phyloP scores from a whole-genome alignment of 768 basidiomycete genomes.

The Phylloporus sp. region DNA sequence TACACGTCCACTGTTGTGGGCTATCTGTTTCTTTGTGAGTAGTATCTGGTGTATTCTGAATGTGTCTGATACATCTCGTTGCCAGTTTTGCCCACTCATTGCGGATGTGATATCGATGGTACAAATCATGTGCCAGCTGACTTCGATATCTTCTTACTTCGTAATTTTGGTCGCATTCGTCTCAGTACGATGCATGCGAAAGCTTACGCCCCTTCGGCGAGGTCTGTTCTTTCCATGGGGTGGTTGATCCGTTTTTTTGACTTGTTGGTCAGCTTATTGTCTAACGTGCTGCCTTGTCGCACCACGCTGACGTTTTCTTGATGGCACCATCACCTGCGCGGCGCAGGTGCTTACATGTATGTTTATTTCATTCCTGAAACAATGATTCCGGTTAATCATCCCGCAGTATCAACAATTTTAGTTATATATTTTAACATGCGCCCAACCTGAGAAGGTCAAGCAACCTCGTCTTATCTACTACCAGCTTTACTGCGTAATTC shows the following conservation, averaged over 20 bases:
- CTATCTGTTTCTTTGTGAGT: constrained; percentile 22
- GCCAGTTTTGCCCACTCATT: constrained; percentile 21
- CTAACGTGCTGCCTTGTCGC: neutral
- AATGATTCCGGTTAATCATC: neutral
- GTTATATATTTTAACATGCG: neutral
- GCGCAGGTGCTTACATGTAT: neutral
- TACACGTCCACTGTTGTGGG: constrained; percentile 11
- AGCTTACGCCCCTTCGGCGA: constrained; percentile 1
- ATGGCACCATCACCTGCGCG: neutral
- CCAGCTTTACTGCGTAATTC: neutral
- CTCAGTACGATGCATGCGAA: neutral
- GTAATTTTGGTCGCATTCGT: constrained; percentile 8
- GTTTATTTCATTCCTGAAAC: neutral
- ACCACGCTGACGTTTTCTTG: neutral
- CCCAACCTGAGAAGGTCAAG: neutral
- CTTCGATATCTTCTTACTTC: constrained; percentile 13
- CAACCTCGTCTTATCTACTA: neutral
- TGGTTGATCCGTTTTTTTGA: neutral
- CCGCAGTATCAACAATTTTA: constrained; percentile 8
- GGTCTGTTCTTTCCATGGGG: constrained; percentile 1
- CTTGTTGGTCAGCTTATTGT: constrained; percentile 5
- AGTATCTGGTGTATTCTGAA: neutral
- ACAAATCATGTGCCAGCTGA: constrained; percentile 11
- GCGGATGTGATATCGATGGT: constrained; percentile 21
- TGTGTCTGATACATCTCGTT: neutral